Percentiles rank a stretch among this genome's conserved stretches.
phyloP scores from a whole-genome alignment of 495 filamentous ascomycete genomes.

The Terfezia boudieri region DNA sequence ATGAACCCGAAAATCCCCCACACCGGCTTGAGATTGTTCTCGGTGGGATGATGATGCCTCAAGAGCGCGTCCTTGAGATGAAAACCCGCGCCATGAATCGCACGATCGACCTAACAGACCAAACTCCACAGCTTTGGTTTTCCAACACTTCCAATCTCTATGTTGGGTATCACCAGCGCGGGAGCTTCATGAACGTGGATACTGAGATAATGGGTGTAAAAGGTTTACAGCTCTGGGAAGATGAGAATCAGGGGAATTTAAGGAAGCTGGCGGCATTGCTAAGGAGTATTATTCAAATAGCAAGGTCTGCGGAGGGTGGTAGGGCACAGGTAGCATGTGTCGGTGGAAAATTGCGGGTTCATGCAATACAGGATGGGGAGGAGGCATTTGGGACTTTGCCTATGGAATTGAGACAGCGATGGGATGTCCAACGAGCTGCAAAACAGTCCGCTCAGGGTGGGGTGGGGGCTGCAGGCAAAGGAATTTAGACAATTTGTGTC shows the following conservation, averaged over 20 bases:
- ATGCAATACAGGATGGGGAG: not conserved
- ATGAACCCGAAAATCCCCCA: constrained; percentile 9
- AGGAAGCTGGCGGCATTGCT: not conserved
- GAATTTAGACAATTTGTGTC: too few species aligned
- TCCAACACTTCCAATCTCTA: constrained; percentile 29
- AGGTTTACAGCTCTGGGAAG: not conserved
- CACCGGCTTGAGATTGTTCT: not conserved
- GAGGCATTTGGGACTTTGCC: not conserved
- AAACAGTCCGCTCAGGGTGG: too few species aligned
- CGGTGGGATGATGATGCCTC: constrained; percentile 21
- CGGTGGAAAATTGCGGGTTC: not conserved
- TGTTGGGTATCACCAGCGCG: constrained; percentile 25
- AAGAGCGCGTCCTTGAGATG: constrained; percentile 25
- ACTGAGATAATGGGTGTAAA: constrained; percentile 20
- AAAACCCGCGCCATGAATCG: constrained; percentile 26
- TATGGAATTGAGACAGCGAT: not conserved
- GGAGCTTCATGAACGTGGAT: constrained; percentile 21
- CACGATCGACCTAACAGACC: constrained; percentile 20
- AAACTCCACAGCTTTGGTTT: constrained; percentile 27
- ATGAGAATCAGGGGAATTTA: not conserved
- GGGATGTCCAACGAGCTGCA: too few species aligned
- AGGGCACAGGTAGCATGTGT: not conserved
- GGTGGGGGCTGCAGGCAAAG: too few species aligned
- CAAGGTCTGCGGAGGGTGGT: not conserved
- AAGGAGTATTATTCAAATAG: not conserved